These are phyloP conservation scores for Inga oerstediana DNA, from an alignment of 306 rosid genomes.

Conservation along the genomic window DNA sequence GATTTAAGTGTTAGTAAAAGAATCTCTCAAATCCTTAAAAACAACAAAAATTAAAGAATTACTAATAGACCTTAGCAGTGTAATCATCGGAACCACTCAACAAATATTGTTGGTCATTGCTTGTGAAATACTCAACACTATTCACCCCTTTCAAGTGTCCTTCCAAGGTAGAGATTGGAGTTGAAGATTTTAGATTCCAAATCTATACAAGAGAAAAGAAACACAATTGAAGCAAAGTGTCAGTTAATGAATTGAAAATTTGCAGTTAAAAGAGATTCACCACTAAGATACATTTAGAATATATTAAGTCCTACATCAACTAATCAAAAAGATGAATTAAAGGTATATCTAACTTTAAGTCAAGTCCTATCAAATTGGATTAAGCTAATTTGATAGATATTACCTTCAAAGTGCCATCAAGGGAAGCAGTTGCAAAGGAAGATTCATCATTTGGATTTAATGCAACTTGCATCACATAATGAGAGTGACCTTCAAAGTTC, in stretches of 20 bases:
- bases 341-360: too few relatives aligned
- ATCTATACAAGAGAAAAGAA: constrained; percentile 36
- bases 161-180: constrained; percentile 46
- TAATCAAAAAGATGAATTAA: too few relatives aligned
- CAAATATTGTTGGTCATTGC: constrained; percentile 41
- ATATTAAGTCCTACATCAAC: background rate
- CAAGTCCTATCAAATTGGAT: too few relatives aligned
- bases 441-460: constrained; percentile 46
- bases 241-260: background rate
- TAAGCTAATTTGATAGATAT: background rate
- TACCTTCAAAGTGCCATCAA: constrained; percentile 67
- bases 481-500: constrained; percentile 61
- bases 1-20: background rate
- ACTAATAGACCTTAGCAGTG: constrained; percentile 52
- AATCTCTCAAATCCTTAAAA: constrained; percentile 1
- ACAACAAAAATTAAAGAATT: background rate
- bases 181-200: constrained; percentile 59
- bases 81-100: constrained; percentile 75
- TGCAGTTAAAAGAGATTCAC: background rate
- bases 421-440: constrained; percentile 58
- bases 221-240: background rate
- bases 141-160: constrained; percentile 68
- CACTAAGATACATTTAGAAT: background rate
- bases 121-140: constrained; percentile 52
- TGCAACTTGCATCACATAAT: constrained; percentile 73